Evolutionary conservation across 2,329 filamentous ascomycete species (phyloP).

Genomic region (Cladorrhinum sp.): DNA sequence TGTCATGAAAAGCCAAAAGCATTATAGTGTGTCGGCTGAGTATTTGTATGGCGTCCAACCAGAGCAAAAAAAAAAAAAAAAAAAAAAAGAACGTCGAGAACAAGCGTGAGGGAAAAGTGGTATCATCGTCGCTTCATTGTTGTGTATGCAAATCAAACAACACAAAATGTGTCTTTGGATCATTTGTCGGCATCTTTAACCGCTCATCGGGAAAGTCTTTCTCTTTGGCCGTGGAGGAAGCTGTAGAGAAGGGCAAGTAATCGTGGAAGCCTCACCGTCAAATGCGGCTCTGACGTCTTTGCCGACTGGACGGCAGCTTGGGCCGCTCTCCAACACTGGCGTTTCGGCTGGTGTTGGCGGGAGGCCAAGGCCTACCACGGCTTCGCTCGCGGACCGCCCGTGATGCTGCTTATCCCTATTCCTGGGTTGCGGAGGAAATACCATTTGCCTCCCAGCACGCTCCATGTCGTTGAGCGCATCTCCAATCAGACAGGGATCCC

Average conservation of each 20-base stretch:
- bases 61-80: neutral
- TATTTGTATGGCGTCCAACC: neutral
- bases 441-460: constrained; percentile 44
- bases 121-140: constrained; percentile 3
- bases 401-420: constrained; percentile 23
- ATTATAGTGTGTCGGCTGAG: neutral
- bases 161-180: neutral
- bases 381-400: constrained; percentile 39
- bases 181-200: constrained; percentile 4
- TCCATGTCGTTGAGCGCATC: constrained; percentile 63
- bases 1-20: neutral
- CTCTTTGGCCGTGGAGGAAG: constrained; percentile 8
- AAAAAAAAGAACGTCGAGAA: neutral
- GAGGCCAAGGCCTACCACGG: constrained; percentile 39
- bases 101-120: neutral
- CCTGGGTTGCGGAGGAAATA: constrained; percentile 17
- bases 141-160: constrained; percentile 1
- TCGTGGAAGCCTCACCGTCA: neutral
- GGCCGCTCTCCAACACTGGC: constrained; percentile 32
- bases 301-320: neutral
- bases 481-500: constrained; percentile 52
- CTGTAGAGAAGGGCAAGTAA: constrained; percentile 7
- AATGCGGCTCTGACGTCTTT: constrained; percentile 1
- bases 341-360: constrained; percentile 43
- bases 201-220: constrained; percentile 9